phyloP scores from a whole-genome alignment of 495 filamentous ascomycete genomes.

The Gamarada debralockiae region DNA sequence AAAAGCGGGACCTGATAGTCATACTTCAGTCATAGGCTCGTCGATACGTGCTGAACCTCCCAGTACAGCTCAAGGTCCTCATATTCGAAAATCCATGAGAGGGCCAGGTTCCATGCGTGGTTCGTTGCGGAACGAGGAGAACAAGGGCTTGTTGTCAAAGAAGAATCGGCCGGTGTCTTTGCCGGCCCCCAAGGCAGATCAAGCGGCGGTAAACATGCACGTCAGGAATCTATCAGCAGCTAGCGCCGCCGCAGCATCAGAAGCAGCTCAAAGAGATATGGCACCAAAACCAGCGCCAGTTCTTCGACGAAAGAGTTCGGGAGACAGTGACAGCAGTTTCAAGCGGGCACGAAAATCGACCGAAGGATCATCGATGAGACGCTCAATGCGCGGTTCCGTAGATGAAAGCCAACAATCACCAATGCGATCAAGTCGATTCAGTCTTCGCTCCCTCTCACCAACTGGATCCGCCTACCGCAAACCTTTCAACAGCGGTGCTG shows the following conservation, averaged over 20 bases:
- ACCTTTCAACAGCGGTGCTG: constrained; percentile 17
- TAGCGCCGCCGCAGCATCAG: constrained; percentile 11
- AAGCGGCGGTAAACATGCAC: constrained; percentile 16
- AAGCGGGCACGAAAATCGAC: constrained; percentile 19
- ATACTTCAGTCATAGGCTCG: constrained; percentile 31
- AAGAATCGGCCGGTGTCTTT: constrained; percentile 18
- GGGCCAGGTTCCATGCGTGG: constrained; percentile 10
- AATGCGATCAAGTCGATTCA: constrained; percentile 31
- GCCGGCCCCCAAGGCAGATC: constrained; percentile 25
- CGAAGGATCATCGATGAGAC: constrained; percentile 9
- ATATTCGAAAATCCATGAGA: constrained; percentile 35
- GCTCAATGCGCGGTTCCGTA: constrained; percentile 20
- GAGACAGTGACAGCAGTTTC: constrained; percentile 26
- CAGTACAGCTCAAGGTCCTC: constrained; percentile 20
- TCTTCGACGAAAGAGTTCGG: constrained; percentile 22
- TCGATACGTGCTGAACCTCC: constrained; percentile 35
- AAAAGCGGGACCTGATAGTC: constrained; percentile 25
- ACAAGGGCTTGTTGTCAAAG: constrained; percentile 14
- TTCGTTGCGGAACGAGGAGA: constrained; percentile 20
- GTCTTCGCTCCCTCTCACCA: constrained; percentile 40
- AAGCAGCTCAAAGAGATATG: constrained; percentile 1
- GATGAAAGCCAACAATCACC: constrained; percentile 14
- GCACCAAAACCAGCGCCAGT: constrained; percentile 6
- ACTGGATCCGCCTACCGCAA: constrained; percentile 25
- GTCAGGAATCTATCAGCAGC: constrained; percentile 15